Conservation (phyloP, 345 rosid genomes). For the Trapa bicornis region DNA sequence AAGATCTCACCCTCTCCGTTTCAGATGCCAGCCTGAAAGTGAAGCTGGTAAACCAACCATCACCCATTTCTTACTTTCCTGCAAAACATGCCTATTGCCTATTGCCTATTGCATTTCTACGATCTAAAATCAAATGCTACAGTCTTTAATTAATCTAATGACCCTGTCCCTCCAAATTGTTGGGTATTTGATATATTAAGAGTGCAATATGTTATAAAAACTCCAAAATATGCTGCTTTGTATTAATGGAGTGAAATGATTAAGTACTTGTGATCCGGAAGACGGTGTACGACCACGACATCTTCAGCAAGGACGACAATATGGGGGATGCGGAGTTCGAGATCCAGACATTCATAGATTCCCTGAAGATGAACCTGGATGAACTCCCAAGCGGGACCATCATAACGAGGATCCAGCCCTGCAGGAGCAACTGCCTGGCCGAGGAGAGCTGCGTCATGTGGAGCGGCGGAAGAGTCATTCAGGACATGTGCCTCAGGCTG, state of each 20-base stretch:
- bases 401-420: slow-evolving; percentile 15
- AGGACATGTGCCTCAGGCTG: slow-evolving; percentile 28
- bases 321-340: slow-evolving; percentile 39
- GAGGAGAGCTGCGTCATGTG: slow-evolving; percentile 23
- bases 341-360: slow-evolving; percentile 21
- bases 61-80: not conserved
- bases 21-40: slow-evolving; percentile 23
- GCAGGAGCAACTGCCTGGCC: slow-evolving; percentile 25
- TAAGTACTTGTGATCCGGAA: not conserved
- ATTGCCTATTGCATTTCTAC: too few species aligned
- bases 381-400: slow-evolving; percentile 25
- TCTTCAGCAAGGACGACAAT: slow-evolving; percentile 30
- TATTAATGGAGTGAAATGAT: too few species aligned
- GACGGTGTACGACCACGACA: slow-evolving; percentile 33
- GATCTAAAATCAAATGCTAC: too few species aligned
- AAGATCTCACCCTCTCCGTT: slow-evolving; percentile 33
- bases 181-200: too few species aligned
- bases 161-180: too few species aligned
- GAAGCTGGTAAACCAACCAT: slow-evolving; percentile 15
- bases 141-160: too few species aligned
- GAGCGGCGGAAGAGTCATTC: slow-evolving; percentile 16
- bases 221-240: too few species aligned
- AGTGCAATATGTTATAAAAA: too few species aligned
- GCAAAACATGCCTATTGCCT: too few species aligned
- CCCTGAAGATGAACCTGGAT: slow-evolving; percentile 22